Percentiles rank a stretch among this genome's conserved stretches.
phyloP scores from a whole-genome alignment of 805 yeast species.

The Naumovozyma castellii region DNA sequence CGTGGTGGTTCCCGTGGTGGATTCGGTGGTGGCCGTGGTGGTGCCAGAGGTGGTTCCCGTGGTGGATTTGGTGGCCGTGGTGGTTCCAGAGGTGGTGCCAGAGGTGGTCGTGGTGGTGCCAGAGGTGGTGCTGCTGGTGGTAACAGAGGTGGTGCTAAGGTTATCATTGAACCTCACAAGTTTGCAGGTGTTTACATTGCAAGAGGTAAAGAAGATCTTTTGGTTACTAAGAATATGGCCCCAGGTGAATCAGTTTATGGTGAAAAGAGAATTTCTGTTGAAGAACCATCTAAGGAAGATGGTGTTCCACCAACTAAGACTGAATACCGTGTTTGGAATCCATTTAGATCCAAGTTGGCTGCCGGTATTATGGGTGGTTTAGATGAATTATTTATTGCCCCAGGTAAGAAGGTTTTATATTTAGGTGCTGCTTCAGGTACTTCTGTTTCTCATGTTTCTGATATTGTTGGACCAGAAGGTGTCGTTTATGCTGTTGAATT shows the following conservation, averaged over 20 bases:
- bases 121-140: constrained; percentile 70
- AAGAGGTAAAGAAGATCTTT: constrained; percentile 97
- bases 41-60: constrained; percentile 44
- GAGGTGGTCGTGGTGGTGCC: constrained; percentile 48
- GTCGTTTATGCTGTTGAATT: constrained; percentile 97
- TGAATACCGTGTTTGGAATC: constrained; percentile 99
- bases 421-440: constrained; percentile 99
- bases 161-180: constrained; percentile 96
- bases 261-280: constrained; percentile 90
- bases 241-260: constrained; percentile 99
- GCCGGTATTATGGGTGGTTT: constrained; percentile 99
- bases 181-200: constrained; percentile 99
- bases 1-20: constrained; percentile 38
- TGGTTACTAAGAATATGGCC: constrained; percentile 92
- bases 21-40: constrained; percentile 31
- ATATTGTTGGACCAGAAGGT: constrained; percentile 98
- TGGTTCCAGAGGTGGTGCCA: constrained; percentile 42
- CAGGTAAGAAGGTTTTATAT: constrained; percentile 95
- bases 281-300: constrained; percentile 84
- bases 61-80: constrained; percentile 37
- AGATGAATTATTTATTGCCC: constrained; percentile 93
- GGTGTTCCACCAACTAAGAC: constrained; percentile 85
- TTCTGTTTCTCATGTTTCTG: constrained; percentile 96
- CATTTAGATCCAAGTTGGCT: constrained; percentile 98
- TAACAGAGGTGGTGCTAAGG: constrained; percentile 88